phyloP scores from a whole-genome alignment of 805 yeast species.

The Candida lessepsii region DNA sequence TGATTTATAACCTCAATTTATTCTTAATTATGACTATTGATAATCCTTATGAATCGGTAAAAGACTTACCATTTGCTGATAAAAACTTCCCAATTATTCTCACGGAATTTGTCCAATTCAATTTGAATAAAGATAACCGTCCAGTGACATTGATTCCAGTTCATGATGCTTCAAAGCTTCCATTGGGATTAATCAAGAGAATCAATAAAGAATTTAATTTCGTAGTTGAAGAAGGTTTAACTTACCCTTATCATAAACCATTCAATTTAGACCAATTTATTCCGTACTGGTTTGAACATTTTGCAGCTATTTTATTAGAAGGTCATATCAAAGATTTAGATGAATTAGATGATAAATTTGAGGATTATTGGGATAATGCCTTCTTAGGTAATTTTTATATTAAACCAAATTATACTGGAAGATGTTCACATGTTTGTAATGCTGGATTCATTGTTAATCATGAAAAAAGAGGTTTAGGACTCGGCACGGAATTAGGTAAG shows the following conservation, averaged over 20 bases:
- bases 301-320: conserved; percentile 60
- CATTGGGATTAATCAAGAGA: conserved; percentile 46
- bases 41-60: conserved; percentile 12
- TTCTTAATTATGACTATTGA: not conserved
- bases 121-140: conserved; percentile 38
- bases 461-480: conserved; percentile 57
- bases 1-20: conserved; percentile 5
- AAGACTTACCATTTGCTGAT: conserved; percentile 36
- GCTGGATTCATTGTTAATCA: conserved; percentile 78
- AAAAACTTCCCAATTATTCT: conserved; percentile 20
- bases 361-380: conserved; percentile 42
- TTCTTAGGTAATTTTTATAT: conserved; percentile 76
- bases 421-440: conserved; percentile 85
- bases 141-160: conserved; percentile 63
- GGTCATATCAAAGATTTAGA: conserved; percentile 23
- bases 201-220: conserved; percentile 55
- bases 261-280: conserved; percentile 48
- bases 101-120: conserved; percentile 38
- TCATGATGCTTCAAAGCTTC: conserved; percentile 47
- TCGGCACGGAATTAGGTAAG: conserved; percentile 70
- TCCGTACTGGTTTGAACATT: conserved; percentile 67
- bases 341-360: conserved; percentile 32
- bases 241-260: conserved; percentile 61
- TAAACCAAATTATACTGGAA: conserved; percentile 83
- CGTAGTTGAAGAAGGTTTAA: conserved; percentile 69